Evolutionary conservation across 768 basidiomycete species (phyloP), one percentile per base, ranked within the genome.

Genomic region (Russula vinacea): DNA sequence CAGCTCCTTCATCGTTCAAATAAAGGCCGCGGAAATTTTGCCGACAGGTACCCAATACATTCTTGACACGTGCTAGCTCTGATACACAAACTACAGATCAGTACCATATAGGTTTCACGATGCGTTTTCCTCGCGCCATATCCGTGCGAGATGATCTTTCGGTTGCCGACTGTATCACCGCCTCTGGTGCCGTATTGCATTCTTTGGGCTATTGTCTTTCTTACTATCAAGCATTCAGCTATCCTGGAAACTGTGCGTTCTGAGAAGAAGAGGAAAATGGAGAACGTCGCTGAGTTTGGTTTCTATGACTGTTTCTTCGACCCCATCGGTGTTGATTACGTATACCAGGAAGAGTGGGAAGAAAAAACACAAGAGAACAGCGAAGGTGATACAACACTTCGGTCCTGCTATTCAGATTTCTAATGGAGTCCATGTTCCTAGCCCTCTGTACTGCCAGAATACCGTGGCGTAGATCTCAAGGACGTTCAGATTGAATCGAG

Each of bases 11-110:
- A 89, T 98, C 40, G 64, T 98, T 68, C 90, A 90, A 70, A 84
- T 98, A 61, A 98, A 98, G 75, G 96, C 92, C 0, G 91, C 95
- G 0, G 94, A 98, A 73, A 92, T 98, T 58, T 86, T 86, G 2
- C 76, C 81, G 11, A 82, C 91, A 50, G 89, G 93, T 88, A 61
- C 37, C 10, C 24, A 26, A 47, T 26, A 6, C 40, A 37, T n/a
- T 42, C 35, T 24, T n/a, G 29, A 32, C 22, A 19, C 13, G 5
- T 29, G 11, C 32, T 19, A 33, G 22, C 22, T 33, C 62, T 64
- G 9, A 64, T 56, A 44, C 49, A 50, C 53, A 57, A 51, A 26
- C 55, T 67, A 68, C 65, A 86, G 94, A 93, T 68, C 87, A 86
- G 69, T 98, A 92, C 70, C 89, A 89, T 58, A 73, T 94, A 67